These are phyloP conservation scores for Eucalyptus victrix DNA, from an alignment of 345 rosid genomes.

Conservation along the genomic window DNA sequence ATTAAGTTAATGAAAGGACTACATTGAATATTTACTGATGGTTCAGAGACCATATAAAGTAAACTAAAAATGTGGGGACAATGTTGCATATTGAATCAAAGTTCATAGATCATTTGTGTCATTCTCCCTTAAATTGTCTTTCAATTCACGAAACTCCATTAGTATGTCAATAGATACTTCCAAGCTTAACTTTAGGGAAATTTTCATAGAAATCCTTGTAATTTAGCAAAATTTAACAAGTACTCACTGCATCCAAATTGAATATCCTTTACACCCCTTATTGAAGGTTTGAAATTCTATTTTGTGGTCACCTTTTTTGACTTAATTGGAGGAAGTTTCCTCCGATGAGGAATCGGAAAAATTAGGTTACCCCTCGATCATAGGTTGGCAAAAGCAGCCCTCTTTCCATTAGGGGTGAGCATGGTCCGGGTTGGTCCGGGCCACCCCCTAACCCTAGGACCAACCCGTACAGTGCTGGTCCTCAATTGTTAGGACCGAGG, in stretches of 20 bases:
- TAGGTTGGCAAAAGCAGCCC: neutral
- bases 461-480: too few relatives aligned
- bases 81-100: neutral
- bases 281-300: neutral
- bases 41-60: neutral
- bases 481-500: too few relatives aligned
- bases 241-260: neutral
- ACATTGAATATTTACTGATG: too few relatives aligned
- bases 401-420: too few relatives aligned
- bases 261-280: neutral
- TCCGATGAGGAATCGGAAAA: neutral
- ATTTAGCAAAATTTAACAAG: neutral
- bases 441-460: too few relatives aligned
- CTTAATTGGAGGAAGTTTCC: neutral
- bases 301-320: neutral
- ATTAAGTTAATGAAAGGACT: neutral
- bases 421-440: too few relatives aligned
- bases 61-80: neutral
- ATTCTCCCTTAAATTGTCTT: neutral
- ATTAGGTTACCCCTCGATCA: neutral
- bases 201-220: neutral
- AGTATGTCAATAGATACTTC: neutral
- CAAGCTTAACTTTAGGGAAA: neutral
- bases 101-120: neutral
- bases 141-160: neutral